Evolutionary conservation across 2,329 filamentous ascomycete species (phyloP).

Genomic region (Tolypocladium album): DNA sequence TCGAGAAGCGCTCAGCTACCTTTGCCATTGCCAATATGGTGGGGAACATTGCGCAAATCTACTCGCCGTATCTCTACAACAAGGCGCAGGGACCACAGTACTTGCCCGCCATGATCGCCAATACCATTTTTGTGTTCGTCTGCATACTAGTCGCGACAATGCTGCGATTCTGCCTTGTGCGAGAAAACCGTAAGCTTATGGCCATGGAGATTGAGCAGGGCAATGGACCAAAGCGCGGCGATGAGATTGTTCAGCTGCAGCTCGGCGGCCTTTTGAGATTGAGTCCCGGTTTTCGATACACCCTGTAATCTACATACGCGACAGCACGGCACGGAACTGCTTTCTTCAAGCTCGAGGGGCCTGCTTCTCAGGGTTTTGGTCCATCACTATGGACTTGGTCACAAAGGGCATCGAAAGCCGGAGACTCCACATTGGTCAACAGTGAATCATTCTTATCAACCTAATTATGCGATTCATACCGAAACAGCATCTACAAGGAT

Average conservation of each 20-base stretch:
- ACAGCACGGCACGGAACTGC: background rate
- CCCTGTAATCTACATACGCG: background rate
- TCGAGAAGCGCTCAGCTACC: background rate
- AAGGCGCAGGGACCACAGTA: background rate
- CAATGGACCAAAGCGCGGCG: background rate
- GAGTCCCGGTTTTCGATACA: background rate
- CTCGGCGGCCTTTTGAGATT: background rate
- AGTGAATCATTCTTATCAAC: no score
- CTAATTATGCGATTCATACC: no score
- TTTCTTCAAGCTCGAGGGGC: no score
- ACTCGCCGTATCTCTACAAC: background rate
- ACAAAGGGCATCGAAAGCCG: no score
- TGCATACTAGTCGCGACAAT: background rate
- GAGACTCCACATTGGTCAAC: no score
- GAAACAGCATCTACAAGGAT: background rate
- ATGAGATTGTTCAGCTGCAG: background rate
- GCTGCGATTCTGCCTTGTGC: background rate
- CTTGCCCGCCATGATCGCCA: background rate
- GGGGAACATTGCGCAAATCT: background rate
- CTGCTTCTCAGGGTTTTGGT: no score
- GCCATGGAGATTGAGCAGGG: background rate
- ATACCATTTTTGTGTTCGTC: background rate
- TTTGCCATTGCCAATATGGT: background rate
- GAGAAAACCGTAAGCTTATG: background rate
- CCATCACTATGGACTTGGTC: no score